Base-by-base conservation (phyloP, 2,329 filamentous ascomycete species). In the Taxawa tesnikishii region DNA sequence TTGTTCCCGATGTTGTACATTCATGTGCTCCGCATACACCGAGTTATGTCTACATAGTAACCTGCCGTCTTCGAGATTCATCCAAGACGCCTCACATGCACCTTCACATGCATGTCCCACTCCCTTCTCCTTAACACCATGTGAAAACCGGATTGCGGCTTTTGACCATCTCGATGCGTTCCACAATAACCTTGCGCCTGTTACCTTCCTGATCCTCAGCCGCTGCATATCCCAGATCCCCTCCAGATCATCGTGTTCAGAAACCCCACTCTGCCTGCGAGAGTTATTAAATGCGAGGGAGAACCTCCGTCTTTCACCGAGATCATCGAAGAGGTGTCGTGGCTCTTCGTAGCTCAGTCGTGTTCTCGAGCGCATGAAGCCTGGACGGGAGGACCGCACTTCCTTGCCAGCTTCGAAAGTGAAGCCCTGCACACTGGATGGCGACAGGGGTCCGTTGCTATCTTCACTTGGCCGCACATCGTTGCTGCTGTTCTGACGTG, bases 141-240 rank as follows among this genome's bases (percentile, higher is more conserved):
- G 83, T 94, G 58, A 98, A 98, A 18, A 98, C 85, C 2, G 90
- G 90, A 52, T 93, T 92, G 54, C 80, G 81, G 51, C 78, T 83
- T 68, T 96, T 96, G 40, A 98, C 90, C 38, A 88, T 82, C 65
- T 98, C 90, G 37, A 98, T 62, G 41, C 90, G 70, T 65, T 98
- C 90, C 29, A 98, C 87, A 64, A 98, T 96, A 29, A 98, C 90
- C 58, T 90, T 93, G 47, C 87, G 73, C 53, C 81, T 77, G 48
- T 85, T 83, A 9, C 83, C 83, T 57, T 96, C 90, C 73, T 93
- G 84, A 15, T 84, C 90, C 54, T 88, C 83, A 0, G 90, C 90
- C 1, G 87, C 88, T 8, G 87, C 84, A 58, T 93, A 98, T 7
- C 90, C 90, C 16, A 98, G 62, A 56, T 98, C 90, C 1, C 90